Conservation (phyloP, 306 rosid genomes). For the Fagus crenata region DNA sequence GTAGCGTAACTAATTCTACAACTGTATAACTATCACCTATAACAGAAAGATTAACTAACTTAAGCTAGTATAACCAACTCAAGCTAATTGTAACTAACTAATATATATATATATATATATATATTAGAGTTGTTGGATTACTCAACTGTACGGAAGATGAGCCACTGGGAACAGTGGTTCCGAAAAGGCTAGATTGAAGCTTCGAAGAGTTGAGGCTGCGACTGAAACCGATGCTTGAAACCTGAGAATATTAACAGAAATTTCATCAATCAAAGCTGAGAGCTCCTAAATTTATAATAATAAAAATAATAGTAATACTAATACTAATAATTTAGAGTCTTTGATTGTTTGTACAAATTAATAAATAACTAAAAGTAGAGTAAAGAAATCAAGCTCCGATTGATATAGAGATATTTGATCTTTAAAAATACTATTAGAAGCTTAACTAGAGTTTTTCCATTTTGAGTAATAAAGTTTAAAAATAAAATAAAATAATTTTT, state of each 20-base stretch:
- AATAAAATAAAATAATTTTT: no score
- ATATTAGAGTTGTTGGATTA: constrained; percentile 6
- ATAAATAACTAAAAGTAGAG: no score
- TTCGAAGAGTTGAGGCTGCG: constrained; percentile 40
- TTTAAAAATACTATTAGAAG: no score
- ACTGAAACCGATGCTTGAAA: constrained; percentile 38
- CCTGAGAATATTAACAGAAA: constrained; percentile 44
- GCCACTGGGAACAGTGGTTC: constrained; percentile 55
- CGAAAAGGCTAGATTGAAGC: constrained; percentile 50
- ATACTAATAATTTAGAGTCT: background rate
- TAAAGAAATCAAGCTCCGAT: background rate
- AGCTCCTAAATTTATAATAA: background rate
- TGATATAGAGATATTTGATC: background rate
- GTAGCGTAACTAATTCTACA: no score
- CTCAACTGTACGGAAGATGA: constrained; percentile 69
- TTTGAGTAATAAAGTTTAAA: no score
- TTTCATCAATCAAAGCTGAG: background rate
- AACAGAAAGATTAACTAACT: no score
- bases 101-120: background rate
- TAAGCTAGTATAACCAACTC: no score
- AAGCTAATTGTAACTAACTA: no score
- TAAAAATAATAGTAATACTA: background rate
- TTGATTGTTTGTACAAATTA: no score
- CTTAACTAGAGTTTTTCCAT: no score
- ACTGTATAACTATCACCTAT: no score